These are phyloP conservation scores for Leishmania lainsoni DNA, from an alignment of 208 protist genomes.

Conservation along the genomic window DNA sequence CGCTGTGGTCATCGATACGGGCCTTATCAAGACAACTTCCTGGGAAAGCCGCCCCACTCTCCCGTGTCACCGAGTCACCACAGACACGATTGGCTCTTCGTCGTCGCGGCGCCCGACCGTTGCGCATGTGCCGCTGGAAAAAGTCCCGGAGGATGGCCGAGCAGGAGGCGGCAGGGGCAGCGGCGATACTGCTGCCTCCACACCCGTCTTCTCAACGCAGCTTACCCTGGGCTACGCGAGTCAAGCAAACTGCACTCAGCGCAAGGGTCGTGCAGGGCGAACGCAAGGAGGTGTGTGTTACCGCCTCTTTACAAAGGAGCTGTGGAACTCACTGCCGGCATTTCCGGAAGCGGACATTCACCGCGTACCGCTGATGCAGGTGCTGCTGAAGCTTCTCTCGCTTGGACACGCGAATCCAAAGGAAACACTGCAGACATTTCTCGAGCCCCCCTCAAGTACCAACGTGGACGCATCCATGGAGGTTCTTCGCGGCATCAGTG, in stretches of 20 bases:
- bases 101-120: slow-evolving; percentile 2
- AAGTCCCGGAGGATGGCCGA: neutral
- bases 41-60: slow-evolving; percentile 38
- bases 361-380: slow-evolving; percentile 92
- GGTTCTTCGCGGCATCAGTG: slow-evolving; percentile 66
- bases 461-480: slow-evolving; percentile 71
- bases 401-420: slow-evolving; percentile 68
- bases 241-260: slow-evolving; percentile 97
- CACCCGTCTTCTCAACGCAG: slow-evolving; percentile 66
- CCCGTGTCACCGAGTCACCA: neutral
- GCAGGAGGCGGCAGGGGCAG: neutral
- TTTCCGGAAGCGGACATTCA: slow-evolving; percentile 94
- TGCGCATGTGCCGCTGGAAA: slow-evolving; percentile 6
- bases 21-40: slow-evolving; percentile 92
- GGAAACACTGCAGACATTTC: slow-evolving; percentile 72
- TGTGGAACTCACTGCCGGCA: slow-evolving; percentile 60
- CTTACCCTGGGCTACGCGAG: slow-evolving; percentile 86
- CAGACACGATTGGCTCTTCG: neutral
- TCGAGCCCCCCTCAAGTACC: slow-evolving; percentile 66
- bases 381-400: slow-evolving; percentile 87
- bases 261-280: slow-evolving; percentile 98
- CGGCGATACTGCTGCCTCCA: neutral
- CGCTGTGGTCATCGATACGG: slow-evolving; percentile 96
- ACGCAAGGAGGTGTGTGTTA: slow-evolving; percentile 98
- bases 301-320: slow-evolving; percentile 92